Evolutionary conservation across 2,329 filamentous ascomycete genomes (phyloP).

Genomic region (Trichocomaceae sp.): DNA sequence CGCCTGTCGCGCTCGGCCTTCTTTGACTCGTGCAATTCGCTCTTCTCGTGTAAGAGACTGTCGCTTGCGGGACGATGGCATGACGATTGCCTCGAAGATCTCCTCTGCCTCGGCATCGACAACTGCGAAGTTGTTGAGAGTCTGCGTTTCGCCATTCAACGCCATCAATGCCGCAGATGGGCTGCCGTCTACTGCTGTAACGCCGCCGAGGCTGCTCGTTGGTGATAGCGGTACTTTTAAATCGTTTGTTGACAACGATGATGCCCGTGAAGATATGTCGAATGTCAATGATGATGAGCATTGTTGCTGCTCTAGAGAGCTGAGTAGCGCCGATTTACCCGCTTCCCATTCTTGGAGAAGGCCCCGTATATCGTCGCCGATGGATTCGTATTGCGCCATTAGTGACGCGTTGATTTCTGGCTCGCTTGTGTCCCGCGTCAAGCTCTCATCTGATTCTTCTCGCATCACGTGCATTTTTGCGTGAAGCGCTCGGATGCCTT

Average conservation of each 20-base stretch:
- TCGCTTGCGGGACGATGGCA: conserved; percentile 61
- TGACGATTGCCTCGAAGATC: conserved; percentile 84
- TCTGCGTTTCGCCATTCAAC: conserved; percentile 62
- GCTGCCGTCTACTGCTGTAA: conserved; percentile 49
- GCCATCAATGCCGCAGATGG: conserved; percentile 67
- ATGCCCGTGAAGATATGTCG: conserved; percentile 9
- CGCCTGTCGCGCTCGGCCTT: conserved; percentile 72
- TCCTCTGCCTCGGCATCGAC: conserved; percentile 54
- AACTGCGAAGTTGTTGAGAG: conserved; percentile 14
- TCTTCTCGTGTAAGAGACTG: conserved; percentile 74
- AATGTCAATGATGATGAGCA: conserved; percentile 47
- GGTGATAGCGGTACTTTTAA: conserved; percentile 38
- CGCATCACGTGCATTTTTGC: conserved; percentile 88
- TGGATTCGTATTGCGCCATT: conserved; percentile 88
- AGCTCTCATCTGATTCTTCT: conserved; percentile 75
- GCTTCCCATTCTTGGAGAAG: conserved; percentile 80
- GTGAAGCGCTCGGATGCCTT: conserved; percentile 83
- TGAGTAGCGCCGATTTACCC: conserved; percentile 73
- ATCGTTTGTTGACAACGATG: conserved; percentile 32
- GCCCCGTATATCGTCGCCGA: conserved; percentile 76
- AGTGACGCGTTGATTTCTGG: conserved; percentile 71
- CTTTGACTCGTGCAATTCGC: conserved; percentile 77
- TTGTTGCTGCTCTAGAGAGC: conserved; percentile 74
- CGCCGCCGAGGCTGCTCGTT: conserved; percentile 41
- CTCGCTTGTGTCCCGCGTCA: conserved; percentile 63